Conservation (phyloP, 78 protist species). For the Monocercomonoides exilis region DNA sequence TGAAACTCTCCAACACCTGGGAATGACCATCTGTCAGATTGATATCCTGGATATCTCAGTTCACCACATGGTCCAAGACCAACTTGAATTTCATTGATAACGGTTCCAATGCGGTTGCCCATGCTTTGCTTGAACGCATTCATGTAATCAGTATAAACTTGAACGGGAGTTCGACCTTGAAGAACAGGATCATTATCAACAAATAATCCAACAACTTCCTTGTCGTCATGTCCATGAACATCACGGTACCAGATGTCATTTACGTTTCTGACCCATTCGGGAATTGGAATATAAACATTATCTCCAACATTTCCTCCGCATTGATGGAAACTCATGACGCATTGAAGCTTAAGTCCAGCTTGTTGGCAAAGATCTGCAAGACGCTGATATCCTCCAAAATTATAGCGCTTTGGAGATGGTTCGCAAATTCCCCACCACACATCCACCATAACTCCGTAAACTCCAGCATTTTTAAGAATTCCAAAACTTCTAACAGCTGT, state of each 20-base stretch:
- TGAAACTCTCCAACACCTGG: constrained; percentile 79
- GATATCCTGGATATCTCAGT: constrained; percentile 77
- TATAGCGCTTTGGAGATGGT: constrained; percentile 4
- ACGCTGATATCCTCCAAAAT: constrained; percentile 19
- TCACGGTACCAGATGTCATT: constrained; percentile 58
- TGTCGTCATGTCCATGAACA: constrained; percentile 38
- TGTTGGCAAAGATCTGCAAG: constrained; percentile 23
- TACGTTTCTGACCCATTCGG: constrained; percentile 9
- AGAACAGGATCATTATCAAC: constrained; percentile 52
- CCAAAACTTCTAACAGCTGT: constrained; percentile 13
- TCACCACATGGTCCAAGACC: constrained; percentile 85
- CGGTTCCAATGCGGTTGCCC: constrained; percentile 1
- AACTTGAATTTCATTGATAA: constrained; percentile 54
- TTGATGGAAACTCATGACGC: constrained; percentile 52
- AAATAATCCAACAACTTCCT: constrained; percentile 55
- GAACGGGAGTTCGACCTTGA: constrained; percentile 50
- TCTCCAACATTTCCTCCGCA: constrained; percentile 71
- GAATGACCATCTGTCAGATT: constrained; percentile 57
- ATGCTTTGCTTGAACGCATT: constrained; percentile 28
- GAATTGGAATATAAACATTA: not conserved
- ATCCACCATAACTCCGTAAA: constrained; percentile 68
- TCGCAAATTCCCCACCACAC: constrained; percentile 81
- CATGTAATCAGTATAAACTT: constrained; percentile 65
- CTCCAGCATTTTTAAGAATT: constrained; percentile 28
- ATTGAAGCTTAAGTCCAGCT: constrained; percentile 46